Evolutionary conservation across 2,329 filamentous ascomycete genomes (phyloP).

Genomic region (Fusarium paranaense): DNA sequence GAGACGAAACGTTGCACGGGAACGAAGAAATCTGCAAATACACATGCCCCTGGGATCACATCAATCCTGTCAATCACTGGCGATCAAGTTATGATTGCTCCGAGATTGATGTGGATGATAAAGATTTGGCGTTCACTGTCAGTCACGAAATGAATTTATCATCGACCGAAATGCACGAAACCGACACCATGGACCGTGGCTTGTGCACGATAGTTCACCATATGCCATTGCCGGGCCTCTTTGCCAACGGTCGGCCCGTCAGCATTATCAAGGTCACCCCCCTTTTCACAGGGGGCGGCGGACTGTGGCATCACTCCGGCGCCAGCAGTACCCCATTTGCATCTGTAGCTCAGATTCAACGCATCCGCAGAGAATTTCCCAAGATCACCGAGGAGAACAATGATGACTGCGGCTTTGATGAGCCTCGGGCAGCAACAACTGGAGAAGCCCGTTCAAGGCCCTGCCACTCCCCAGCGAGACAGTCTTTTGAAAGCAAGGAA

Average conservation of each 20-base stretch:
- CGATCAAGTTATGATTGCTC: constrained; percentile 10
- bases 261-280: constrained; percentile 34
- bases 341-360: constrained; percentile 31
- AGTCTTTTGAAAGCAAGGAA: not conserved
- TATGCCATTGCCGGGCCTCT: not conserved
- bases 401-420: not conserved
- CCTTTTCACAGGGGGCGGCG: not conserved
- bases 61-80: constrained; percentile 4
- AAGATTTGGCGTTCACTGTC: not conserved
- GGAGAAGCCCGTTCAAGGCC: constrained; percentile 13
- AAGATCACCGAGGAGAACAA: not conserved
- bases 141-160: not conserved
- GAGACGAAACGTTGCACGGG: not conserved
- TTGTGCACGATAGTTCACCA: constrained; percentile 25
- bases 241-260: constrained; percentile 11
- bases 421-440: not conserved
- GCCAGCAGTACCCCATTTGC: not conserved
- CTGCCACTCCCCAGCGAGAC: not conserved
- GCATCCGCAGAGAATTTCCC: not conserved
- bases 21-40: not conserved
- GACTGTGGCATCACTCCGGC: not conserved
- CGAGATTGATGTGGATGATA: constrained; percentile 7
- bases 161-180: not conserved
- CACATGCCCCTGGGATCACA: constrained; percentile 6
- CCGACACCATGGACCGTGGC: not conserved